phyloP scores from a whole-genome alignment of 331 rosid species.

The Spiraea crenata region DNA sequence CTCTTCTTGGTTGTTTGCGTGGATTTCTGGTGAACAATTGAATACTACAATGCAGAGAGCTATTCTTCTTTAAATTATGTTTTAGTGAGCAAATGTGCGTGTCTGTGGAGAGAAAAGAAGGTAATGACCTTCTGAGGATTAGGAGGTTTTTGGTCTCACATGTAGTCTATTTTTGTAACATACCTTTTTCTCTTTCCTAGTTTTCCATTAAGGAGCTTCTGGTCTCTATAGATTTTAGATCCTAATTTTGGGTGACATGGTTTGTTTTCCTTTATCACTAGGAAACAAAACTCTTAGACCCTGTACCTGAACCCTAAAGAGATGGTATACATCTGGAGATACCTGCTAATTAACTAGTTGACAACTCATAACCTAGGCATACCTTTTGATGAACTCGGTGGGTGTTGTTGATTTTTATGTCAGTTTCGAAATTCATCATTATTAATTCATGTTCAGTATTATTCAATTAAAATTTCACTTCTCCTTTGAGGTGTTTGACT shows the following conservation, averaged over 20 bases:
- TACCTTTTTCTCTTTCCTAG: neutral
- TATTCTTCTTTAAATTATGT: neutral
- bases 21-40: neutral
- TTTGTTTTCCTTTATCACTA: neutral
- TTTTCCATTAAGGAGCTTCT: neutral
- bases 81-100: too few relatives aligned
- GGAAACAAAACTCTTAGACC: too few relatives aligned
- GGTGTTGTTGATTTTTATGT: neutral
- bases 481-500: neutral
- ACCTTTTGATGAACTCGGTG: neutral
- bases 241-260: neutral
- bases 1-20: neutral
- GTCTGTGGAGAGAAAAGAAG: neutral
- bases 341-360: neutral
- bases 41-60: too few relatives aligned
- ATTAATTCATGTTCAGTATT: neutral
- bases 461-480: neutral
- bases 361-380: neutral
- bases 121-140: neutral
- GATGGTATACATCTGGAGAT: neutral
- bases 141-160: too few relatives aligned
- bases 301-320: neutral
- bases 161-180: too few relatives aligned
- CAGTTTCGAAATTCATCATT: neutral
- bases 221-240: neutral